Evolutionary conservation across 2,329 filamentous ascomycete species (phyloP).

Genomic region (Pestalotiopsis sp.): DNA sequence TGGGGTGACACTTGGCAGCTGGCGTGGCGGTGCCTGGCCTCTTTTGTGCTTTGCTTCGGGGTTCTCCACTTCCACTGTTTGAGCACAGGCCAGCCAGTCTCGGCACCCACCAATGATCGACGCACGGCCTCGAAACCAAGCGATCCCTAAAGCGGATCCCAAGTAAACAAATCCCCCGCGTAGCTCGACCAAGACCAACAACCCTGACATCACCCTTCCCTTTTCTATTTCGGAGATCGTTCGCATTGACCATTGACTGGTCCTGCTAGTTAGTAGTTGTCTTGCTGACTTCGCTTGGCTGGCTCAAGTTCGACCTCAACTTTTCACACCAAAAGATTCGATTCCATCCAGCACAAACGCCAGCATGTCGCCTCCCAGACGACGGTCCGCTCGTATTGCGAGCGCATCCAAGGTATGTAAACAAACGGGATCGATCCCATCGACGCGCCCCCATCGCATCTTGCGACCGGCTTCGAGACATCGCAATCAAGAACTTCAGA

Average conservation of each 20-base stretch:
- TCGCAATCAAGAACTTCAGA: not conserved
- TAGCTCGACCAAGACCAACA: slow-evolving; percentile 1
- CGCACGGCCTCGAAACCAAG: not conserved
- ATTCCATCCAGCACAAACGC: slow-evolving; percentile 13
- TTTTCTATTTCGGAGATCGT: slow-evolving; percentile 7
- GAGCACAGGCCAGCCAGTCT: not conserved
- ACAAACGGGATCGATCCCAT: slow-evolving; percentile 14
- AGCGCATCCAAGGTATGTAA: slow-evolving; percentile 40
- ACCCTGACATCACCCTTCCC: slow-evolving; percentile 10
- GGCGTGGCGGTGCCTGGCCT: not conserved
- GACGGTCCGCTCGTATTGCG: slow-evolving; percentile 47
- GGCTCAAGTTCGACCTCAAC: slow-evolving; percentile 7
- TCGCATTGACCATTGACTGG: slow-evolving; percentile 16
- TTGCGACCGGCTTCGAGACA: not conserved
- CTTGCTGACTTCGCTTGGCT: slow-evolving; percentile 8
- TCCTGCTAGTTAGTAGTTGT: not conserved
- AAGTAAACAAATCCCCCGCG: slow-evolving; percentile 14
- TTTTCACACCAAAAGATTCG: not conserved
- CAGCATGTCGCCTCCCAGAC: slow-evolving; percentile 35
- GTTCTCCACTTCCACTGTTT: not conserved
- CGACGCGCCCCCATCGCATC: not conserved
- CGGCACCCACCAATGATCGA: not conserved
- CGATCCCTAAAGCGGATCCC: slow-evolving; percentile 1
- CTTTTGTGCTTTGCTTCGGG: not conserved
- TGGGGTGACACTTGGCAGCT: not conserved